Percentiles rank a stretch among this genome's conserved stretches.
Evolutionary conservation across 2,329 filamentous ascomycete species (phyloP).

Genomic region (Phoma herbarum): DNA sequence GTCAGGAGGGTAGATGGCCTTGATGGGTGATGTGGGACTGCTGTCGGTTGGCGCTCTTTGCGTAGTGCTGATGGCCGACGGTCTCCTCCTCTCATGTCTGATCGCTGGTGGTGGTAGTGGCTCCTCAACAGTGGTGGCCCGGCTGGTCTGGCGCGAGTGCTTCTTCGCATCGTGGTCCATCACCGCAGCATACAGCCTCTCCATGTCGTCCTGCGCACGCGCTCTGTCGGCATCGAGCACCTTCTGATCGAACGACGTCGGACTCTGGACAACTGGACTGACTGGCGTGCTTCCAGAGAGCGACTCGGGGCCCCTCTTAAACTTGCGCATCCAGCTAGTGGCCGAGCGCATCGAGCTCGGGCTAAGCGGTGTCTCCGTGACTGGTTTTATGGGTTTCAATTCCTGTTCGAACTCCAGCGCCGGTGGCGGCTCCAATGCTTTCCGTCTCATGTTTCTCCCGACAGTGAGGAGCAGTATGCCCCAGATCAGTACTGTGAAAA

Average conservation of each 20-base stretch:
- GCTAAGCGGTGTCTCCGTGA: slow-evolving; percentile 44
- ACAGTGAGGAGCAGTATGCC: slow-evolving; percentile 65
- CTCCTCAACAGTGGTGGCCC: slow-evolving; percentile 28
- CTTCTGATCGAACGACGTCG: slow-evolving; percentile 77
- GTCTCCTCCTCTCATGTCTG: slow-evolving; percentile 27
- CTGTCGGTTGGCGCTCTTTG: slow-evolving; percentile 32
- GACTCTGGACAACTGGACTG: slow-evolving; percentile 62
- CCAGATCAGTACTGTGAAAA: slow-evolving; percentile 77
- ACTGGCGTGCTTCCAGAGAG: slow-evolving; percentile 35
- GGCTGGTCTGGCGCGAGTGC: slow-evolving; percentile 42
- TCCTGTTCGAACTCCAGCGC: slow-evolving; percentile 66
- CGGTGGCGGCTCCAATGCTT: slow-evolving; percentile 61
- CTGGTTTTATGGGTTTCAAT: slow-evolving; percentile 42
- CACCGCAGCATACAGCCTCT: slow-evolving; percentile 89
- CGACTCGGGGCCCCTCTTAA: slow-evolving; percentile 45
- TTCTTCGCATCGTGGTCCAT: slow-evolving; percentile 81
- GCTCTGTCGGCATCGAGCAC: slow-evolving; percentile 78
- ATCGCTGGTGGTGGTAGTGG: slow-evolving; percentile 19
- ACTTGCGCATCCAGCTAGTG: slow-evolving; percentile 46
- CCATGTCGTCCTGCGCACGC: slow-evolving; percentile 82
- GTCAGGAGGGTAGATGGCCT: slow-evolving; percentile 59
- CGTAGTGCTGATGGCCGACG: slow-evolving; percentile 45
- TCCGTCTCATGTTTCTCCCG: slow-evolving; percentile 54
- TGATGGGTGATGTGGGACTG: slow-evolving; percentile 53
- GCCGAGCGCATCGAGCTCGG: slow-evolving; percentile 45